Base-by-base conservation (phyloP, 169 alveolate species). In the Eimeria praecox region DNA sequence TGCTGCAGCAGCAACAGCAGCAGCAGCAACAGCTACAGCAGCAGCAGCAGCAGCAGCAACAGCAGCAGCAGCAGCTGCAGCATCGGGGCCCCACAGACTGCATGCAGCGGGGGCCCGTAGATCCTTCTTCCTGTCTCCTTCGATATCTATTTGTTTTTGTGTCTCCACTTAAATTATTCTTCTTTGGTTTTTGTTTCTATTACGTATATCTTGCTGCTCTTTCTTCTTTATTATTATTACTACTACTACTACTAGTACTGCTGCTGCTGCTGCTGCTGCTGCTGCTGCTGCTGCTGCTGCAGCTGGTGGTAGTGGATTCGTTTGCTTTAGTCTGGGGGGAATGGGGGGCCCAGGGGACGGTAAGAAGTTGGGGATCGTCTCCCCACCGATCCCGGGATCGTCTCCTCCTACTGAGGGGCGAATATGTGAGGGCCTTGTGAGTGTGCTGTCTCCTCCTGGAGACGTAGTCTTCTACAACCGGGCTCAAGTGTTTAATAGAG, bases 401-500 rank as follows among this genome's bases (percentile, higher is more conserved):
- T 9, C 14, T 14, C 86, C 69, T 18, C 30, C 78, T 40, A 27
- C 75, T 77, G 59, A n/a, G 27, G 52, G 33, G 27, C 77, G 33
- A n/a, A 75, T 92, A 18, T 4, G 44, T 44, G 98, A 97, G 92
- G 98, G 98, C 75, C 90, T 83, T 73, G 98, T 94, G n/a, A 62
- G 54, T 33, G 92, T 97, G 27, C 69, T 94, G 42, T 38, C 86
- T 14, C 44, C 94, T 24, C 87, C 77, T 16, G 86, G 87, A 66
- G 96, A 97, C 18, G 49, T 38, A 3, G 96, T 97, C 24, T 97
- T 97, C 85, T 97, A 95, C 88, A 98, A 98, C 89, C 99, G 99
- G 0, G 99, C 98, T 3, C 99, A 98, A 95, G 99, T 98, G 62
- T 98, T 98, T 91, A 98, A 98, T 94, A 97, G 99, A 46, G 99